A percentile compares a stretch with the other conserved stretches of the same genome.
Evolutionary conservation across 768 basidiomycete genomes (phyloP).

Genomic region (Candolleomyces aberdarensis): DNA sequence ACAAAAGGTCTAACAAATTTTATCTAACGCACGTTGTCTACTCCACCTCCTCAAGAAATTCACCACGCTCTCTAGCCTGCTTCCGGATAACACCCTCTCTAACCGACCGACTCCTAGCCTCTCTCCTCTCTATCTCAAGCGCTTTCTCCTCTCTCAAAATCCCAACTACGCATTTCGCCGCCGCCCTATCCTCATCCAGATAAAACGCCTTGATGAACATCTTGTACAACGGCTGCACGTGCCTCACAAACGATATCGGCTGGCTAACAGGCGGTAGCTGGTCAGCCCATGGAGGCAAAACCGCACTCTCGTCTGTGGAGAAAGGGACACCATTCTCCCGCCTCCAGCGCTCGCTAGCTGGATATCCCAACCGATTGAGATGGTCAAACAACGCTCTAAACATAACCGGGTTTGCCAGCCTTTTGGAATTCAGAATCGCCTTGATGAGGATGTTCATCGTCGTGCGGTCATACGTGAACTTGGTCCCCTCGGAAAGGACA

Average conservation of each 20-base stretch:
- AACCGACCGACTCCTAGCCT: slow-evolving; percentile 28
- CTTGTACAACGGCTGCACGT: slow-evolving; percentile 67
- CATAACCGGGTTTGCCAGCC: slow-evolving; percentile 36
- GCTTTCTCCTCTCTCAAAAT: slow-evolving; percentile 49
- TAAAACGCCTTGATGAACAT: slow-evolving; percentile 70
- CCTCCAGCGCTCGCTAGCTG: slow-evolving; percentile 32
- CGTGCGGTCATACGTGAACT: slow-evolving; percentile 61
- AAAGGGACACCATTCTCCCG: slow-evolving; percentile 40
- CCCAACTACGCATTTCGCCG: slow-evolving; percentile 50
- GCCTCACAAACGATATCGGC: slow-evolving; percentile 50
- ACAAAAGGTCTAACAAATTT: no score
- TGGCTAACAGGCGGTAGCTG: slow-evolving; percentile 21
- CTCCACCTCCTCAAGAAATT: no score
- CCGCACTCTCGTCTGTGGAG: slow-evolving; percentile 17
- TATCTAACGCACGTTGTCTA: no score
- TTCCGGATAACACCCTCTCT: slow-evolving; percentile 31
- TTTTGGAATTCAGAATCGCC: slow-evolving; percentile 51
- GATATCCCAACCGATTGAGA: slow-evolving; percentile 58
- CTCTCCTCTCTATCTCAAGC: slow-evolving; percentile 23
- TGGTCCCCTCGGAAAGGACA: slow-evolving; percentile 38
- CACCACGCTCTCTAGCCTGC: slow-evolving; percentile 22
- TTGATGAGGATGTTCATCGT: slow-evolving; percentile 71
- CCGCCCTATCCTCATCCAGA: slow-evolving; percentile 47
- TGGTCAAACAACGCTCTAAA: slow-evolving; percentile 64
- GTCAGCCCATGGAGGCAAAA: no score